Evolutionary conservation across 2,329 filamentous ascomycete species (phyloP).

Genomic region (Arachnomyces sp.): DNA sequence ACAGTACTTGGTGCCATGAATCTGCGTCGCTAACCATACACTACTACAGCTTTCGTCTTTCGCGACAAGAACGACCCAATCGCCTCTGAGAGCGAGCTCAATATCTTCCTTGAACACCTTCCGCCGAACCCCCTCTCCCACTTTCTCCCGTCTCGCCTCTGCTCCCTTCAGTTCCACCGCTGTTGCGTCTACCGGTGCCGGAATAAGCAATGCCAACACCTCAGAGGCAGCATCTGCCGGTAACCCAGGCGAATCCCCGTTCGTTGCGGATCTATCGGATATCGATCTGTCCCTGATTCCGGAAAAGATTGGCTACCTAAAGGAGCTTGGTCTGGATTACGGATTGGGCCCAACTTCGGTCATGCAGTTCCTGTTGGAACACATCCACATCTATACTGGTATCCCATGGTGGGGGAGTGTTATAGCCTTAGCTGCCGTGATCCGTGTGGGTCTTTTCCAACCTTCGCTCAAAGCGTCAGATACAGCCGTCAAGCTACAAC

Average conservation of each 20-base stretch:
- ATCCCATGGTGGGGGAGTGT: slow-evolving; percentile 79
- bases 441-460: slow-evolving; percentile 59
- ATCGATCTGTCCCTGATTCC: slow-evolving; percentile 49
- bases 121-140: background rate
- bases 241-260: slow-evolving; percentile 7
- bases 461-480: slow-evolving; percentile 56
- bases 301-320: slow-evolving; percentile 73
- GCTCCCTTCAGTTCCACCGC: slow-evolving; percentile 30
- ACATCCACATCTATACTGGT: slow-evolving; percentile 66
- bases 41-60: slow-evolving; percentile 12
- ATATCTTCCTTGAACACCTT: background rate
- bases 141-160: slow-evolving; percentile 15
- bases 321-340: slow-evolving; percentile 75
- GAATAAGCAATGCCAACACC: slow-evolving; percentile 9
- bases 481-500: slow-evolving; percentile 52
- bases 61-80: slow-evolving; percentile 5
- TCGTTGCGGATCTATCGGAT: slow-evolving; percentile 19
- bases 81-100: slow-evolving; percentile 1
- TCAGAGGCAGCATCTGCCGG: slow-evolving; percentile 10
- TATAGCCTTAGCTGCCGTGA: slow-evolving; percentile 52
- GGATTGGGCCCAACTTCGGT: slow-evolving; percentile 69
- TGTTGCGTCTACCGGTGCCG: slow-evolving; percentile 8
- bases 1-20: slow-evolving; percentile 1
- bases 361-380: slow-evolving; percentile 71
- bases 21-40: background rate